phyloP scores from a whole-genome alignment of 495 filamentous ascomycete genomes.

The Annulohypoxylon stygium region DNA sequence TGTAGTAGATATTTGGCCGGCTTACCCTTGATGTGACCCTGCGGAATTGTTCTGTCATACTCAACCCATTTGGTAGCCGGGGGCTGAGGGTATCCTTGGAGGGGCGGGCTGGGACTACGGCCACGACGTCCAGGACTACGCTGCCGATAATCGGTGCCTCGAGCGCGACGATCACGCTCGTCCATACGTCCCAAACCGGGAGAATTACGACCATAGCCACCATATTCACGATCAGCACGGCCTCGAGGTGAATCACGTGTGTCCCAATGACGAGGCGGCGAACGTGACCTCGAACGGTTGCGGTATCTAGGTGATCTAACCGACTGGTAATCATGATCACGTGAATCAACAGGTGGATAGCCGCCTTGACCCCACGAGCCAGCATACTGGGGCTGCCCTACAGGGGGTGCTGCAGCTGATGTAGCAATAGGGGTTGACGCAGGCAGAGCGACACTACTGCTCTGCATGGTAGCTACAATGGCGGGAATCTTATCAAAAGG shows the following conservation, averaged over 20 bases:
- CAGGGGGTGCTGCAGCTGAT: conserved; percentile 41
- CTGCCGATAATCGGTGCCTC: conserved; percentile 81
- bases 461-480: conserved; percentile 60
- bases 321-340: conserved; percentile 71
- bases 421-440: conserved; percentile 33
- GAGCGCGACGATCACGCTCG: conserved; percentile 67
- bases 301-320: conserved; percentile 72
- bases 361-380: conserved; percentile 55
- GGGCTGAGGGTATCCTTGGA: conserved; percentile 50
- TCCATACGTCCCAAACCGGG: conserved; percentile 71
- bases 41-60: conserved; percentile 78
- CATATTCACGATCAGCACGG: conserved; percentile 54
- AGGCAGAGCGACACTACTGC: conserved; percentile 42
- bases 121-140: conserved; percentile 79
- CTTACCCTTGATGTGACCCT: conserved; percentile 83
- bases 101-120: conserved; percentile 70
- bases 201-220: conserved; percentile 59
- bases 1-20: conserved; percentile 31
- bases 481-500: conserved; percentile 61
- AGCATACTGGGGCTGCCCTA: conserved; percentile 47
- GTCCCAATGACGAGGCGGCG: conserved; percentile 76
- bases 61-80: conserved; percentile 79
- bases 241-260: conserved; percentile 59
- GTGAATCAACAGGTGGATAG: conserved; percentile 63
- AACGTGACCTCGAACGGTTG: conserved; percentile 79